Percentiles rank a stretch among this genome's conserved stretches.
Evolutionary conservation across 495 filamentous ascomycete species (phyloP).

Genomic region (Neurospora sp.): DNA sequence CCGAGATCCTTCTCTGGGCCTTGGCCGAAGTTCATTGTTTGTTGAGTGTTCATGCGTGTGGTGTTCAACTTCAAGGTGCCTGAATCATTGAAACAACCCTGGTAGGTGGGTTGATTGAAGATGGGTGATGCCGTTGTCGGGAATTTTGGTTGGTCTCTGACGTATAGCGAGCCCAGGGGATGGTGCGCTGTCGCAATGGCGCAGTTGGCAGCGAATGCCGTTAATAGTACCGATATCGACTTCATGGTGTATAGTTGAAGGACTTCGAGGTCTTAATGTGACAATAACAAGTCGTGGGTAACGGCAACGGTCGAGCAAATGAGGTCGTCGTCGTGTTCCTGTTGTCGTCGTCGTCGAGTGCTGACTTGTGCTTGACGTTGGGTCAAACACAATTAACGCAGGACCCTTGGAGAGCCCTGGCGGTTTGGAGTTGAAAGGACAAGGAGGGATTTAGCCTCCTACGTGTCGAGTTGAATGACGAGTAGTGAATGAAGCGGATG

Average conservation of each 20-base stretch:
- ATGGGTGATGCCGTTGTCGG: not conserved
- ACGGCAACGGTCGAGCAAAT: not conserved
- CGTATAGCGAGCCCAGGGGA: not conserved
- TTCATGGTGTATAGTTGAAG: constrained; percentile 15
- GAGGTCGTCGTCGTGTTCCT: not conserved
- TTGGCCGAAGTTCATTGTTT: not conserved
- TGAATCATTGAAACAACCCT: constrained; percentile 23
- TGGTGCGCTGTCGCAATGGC: not conserved
- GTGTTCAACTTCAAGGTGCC: constrained; percentile 14
- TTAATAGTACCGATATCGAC: constrained; percentile 8
- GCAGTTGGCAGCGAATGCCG: constrained; percentile 8
- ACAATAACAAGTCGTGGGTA: not conserved
- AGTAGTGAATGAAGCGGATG: constrained; percentile 15
- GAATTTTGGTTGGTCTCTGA: not conserved
- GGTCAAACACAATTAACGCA: not conserved
- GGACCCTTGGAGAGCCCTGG: not conserved
- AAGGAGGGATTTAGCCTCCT: not conserved
- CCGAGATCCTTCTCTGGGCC: not conserved
- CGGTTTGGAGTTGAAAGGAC: not conserved
- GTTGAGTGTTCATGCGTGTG: constrained; percentile 5
- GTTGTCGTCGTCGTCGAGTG: not conserved
- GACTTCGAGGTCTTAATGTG: not conserved
- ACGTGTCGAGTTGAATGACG: constrained; percentile 10
- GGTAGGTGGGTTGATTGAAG: constrained; percentile 1
- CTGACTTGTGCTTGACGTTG: not conserved